Conservation (phyloP, 805 yeast genomes). For the Schizosaccharomyces octosporus region DNA sequence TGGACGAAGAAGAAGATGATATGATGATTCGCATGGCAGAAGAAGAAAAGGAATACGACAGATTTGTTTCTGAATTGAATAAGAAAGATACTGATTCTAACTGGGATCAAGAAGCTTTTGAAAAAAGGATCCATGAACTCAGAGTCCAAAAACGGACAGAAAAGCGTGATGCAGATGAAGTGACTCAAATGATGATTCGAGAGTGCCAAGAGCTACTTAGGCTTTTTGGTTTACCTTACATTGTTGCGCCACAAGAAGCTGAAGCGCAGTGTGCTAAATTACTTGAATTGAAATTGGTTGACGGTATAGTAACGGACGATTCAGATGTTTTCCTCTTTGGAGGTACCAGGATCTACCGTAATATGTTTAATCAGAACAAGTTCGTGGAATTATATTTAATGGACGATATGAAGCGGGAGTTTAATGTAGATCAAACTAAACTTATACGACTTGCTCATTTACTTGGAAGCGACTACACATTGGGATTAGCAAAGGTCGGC, state of each 20-base stretch:
- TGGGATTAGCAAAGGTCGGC: conserved; percentile 79
- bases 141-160: conserved; percentile 40
- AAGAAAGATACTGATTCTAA: conserved; percentile 1
- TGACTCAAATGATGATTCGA: conserved; percentile 56
- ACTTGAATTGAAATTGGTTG: conserved; percentile 44
- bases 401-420: conserved; percentile 29
- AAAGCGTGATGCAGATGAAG: conserved; percentile 75
- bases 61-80: conserved; percentile 26
- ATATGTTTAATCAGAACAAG: conserved; percentile 81
- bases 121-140: conserved; percentile 18
- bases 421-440: conserved; percentile 38
- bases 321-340: conserved; percentile 92
- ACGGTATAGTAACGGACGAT: conserved; percentile 91
- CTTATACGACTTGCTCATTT: conserved; percentile 63
- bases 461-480: conserved; percentile 86
- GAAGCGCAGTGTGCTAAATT: conserved; percentile 94
- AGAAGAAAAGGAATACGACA: conserved; percentile 51
- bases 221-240: conserved; percentile 78
- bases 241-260: conserved; percentile 96
- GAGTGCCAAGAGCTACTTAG: conserved; percentile 77
- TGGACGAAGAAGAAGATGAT: conserved; percentile 50
- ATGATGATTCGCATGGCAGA: conserved; percentile 33
- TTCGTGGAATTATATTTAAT: conserved; percentile 65
- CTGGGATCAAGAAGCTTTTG: conserved; percentile 7
- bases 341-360: conserved; percentile 55